Conservation (phyloP, 2,329 filamentous ascomycete species). For the Chaetomium sp. region DNA sequence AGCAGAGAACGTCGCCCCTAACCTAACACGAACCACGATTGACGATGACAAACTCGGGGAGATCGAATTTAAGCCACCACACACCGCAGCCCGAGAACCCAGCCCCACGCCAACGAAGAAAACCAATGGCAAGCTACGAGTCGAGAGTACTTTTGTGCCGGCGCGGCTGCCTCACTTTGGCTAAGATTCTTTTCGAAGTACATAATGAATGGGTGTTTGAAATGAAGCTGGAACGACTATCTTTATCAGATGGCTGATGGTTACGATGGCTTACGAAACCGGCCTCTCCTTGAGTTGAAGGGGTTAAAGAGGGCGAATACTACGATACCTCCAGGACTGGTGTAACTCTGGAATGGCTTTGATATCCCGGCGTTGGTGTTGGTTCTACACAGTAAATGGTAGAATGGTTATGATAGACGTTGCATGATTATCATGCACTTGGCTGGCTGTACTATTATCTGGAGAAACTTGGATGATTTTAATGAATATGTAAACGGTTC, state of each 20-base stretch:
- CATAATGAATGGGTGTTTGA: not conserved
- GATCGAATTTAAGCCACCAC: conserved; percentile 21
- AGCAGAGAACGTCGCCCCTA: not conserved
- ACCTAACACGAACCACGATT: not conserved
- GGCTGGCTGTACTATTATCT: not conserved
- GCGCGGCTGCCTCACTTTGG: conserved; percentile 61
- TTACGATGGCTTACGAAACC: conserved; percentile 3
- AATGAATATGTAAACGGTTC: not conserved
- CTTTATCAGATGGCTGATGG: not conserved
- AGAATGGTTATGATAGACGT: conserved; percentile 9
- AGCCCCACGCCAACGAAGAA: conserved; percentile 7
- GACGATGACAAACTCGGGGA: conserved; percentile 20
- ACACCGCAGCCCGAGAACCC: conserved; percentile 3
- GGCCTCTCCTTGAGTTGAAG: not conserved
- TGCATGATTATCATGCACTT: conserved; percentile 16
- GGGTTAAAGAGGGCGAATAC: not conserved
- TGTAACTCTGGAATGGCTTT: not conserved
- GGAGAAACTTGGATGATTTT: not conserved
- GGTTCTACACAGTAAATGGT: not conserved
- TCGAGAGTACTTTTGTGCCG: conserved; percentile 51
- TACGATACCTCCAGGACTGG: not conserved
- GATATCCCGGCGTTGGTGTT: conserved; percentile 7
- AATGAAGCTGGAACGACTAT: not conserved
- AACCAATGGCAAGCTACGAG: conserved; percentile 21
- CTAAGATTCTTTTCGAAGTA: conserved; percentile 34